phyloP scores from a whole-genome alignment of 2,329 filamentous ascomycete genomes.

The Elsinoe arachidis region DNA sequence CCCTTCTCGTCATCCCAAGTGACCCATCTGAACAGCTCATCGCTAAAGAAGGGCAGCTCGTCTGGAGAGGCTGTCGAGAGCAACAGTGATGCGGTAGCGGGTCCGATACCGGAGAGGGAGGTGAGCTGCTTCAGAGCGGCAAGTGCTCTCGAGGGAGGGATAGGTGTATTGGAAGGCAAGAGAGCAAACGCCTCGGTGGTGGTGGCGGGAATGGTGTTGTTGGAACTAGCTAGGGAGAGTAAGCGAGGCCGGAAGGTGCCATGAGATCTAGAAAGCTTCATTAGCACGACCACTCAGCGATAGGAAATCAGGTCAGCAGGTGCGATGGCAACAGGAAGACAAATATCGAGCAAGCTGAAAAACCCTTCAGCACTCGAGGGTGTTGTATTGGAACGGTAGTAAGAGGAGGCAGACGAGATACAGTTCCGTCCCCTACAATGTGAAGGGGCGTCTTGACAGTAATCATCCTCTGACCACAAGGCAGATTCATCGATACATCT shows the following conservation, averaged over 20 bases:
- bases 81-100: conserved; percentile 68
- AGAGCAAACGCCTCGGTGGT: conserved; percentile 45
- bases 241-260: conserved; percentile 44
- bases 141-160: conserved; percentile 12
- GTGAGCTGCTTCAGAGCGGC: conserved; percentile 47
- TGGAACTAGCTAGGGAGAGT: conserved; percentile 46
- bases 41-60: conserved; percentile 64
- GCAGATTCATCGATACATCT: too few relatives aligned
- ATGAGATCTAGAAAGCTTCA: conserved; percentile 33
- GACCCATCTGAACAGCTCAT: conserved; percentile 69
- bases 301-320: conserved; percentile 14
- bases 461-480: too few relatives aligned
- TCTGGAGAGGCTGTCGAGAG: conserved; percentile 55
- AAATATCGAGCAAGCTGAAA: too few relatives aligned
- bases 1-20: conserved; percentile 43
- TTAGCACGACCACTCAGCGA: background rate
- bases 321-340: background rate
- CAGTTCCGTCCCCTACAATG: too few relatives aligned
- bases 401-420: too few relatives aligned
- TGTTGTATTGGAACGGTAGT: too few relatives aligned
- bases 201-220: conserved; percentile 43
- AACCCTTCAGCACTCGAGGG: background rate
- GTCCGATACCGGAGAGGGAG: conserved; percentile 64
- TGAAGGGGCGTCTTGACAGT: too few relatives aligned
- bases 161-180: conserved; percentile 11